These are phyloP conservation scores for Pyricularia sp. DNA, from an alignment of 2,329 filamentous ascomycete genomes.

Conservation along the genomic window DNA sequence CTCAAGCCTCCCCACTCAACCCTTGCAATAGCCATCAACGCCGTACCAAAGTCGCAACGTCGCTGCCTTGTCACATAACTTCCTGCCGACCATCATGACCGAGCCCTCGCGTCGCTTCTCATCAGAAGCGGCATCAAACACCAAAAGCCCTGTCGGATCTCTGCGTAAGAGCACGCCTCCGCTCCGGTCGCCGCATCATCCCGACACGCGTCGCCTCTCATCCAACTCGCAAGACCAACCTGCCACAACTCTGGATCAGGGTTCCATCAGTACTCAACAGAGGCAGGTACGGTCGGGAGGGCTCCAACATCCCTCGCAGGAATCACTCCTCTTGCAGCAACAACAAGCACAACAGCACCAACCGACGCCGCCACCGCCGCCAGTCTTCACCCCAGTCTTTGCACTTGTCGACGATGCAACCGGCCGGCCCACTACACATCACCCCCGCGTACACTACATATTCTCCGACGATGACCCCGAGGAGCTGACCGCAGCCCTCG, in stretches of 20 bases:
- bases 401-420: conserved; percentile 69
- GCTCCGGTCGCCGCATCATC: conserved; percentile 10
- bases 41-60: background rate
- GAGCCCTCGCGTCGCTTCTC: conserved; percentile 10
- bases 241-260: conserved; percentile 3
- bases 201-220: conserved; percentile 8
- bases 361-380: conserved; percentile 12
- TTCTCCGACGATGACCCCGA: conserved; percentile 88
- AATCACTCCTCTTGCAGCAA: conserved; percentile 2
- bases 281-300: background rate
- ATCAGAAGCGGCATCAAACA: conserved; percentile 8
- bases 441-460: conserved; percentile 84
- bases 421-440: conserved; percentile 57
- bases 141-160: conserved; percentile 12
- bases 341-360: conserved; percentile 8
- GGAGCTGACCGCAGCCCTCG: conserved; percentile 58
- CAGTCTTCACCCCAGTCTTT: conserved; percentile 73
- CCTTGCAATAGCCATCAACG: background rate
- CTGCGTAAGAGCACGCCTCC: conserved; percentile 10
- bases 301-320: conserved; percentile 5
- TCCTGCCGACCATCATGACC: conserved; percentile 12
- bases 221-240: conserved; percentile 10
- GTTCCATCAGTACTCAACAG: conserved; percentile 5
- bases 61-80: background rate
- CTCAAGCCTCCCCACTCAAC: background rate